phyloP scores from a whole-genome alignment of 306 rosid genomes.

The Vicia sativa region DNA sequence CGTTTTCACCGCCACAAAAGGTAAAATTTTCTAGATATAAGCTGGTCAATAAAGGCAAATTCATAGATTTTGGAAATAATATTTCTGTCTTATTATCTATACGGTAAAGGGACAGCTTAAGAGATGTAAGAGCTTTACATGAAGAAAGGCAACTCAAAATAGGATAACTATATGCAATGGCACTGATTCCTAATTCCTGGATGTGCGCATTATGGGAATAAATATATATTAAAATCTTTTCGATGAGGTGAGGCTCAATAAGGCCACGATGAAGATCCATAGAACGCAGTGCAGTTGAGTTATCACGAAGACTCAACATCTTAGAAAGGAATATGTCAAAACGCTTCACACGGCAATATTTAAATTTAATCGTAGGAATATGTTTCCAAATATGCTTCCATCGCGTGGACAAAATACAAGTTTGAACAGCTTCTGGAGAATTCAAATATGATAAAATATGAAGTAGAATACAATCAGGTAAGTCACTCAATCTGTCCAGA shows the following conservation, averaged over 20 bases:
- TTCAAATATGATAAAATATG: neutral
- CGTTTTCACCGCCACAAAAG: neutral
- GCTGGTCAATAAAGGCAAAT: neutral
- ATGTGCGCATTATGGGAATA: neutral
- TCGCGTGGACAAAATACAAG: neutral
- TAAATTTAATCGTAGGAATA: neutral
- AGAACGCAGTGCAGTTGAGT: neutral
- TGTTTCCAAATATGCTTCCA: constrained; percentile 1
- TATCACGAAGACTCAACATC: neutral
- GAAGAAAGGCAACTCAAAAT: neutral
- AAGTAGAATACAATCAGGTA: neutral
- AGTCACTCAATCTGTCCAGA: too few species aligned
- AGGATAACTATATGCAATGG: too few species aligned
- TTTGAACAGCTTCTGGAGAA: neutral
- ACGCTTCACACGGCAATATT: neutral
- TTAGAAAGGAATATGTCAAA: neutral
- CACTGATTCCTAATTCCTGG: neutral
- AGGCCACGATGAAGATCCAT: too few species aligned
- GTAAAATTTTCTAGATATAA: neutral
- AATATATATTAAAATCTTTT: neutral
- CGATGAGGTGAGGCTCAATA: neutral
- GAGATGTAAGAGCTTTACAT: neutral
- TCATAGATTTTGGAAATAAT: neutral
- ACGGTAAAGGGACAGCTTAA: neutral
- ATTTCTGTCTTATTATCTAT: neutral